These are phyloP conservation scores for Termitomyces sp. DNA, from an alignment of 768 basidiomycete species.

Conservation along the genomic window DNA sequence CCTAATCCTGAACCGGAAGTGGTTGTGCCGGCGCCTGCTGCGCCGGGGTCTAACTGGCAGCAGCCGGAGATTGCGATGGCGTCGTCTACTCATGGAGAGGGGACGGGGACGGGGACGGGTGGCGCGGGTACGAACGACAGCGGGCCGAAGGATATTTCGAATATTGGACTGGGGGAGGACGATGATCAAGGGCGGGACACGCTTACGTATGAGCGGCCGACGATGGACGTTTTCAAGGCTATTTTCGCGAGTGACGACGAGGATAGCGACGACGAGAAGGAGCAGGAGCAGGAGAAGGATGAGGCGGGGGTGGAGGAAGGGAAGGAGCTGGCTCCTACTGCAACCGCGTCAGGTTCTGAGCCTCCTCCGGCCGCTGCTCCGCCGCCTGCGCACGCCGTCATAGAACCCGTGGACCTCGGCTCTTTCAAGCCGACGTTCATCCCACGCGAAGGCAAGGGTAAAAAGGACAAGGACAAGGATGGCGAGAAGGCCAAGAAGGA, in stretches of 20 bases:
- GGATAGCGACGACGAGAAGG: constrained; percentile 68
- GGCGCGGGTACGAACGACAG: constrained; percentile 3
- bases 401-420: constrained; percentile 41
- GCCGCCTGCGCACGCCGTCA: constrained; percentile 1
- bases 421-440: constrained; percentile 90
- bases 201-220: constrained; percentile 81
- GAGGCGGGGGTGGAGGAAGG: constrained; percentile 19
- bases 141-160: constrained; percentile 58
- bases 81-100: constrained; percentile 1
- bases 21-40: constrained; percentile 22
- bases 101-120: constrained; percentile 9
- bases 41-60: constrained; percentile 15
- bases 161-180: constrained; percentile 90
- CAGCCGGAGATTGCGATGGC: constrained; percentile 9
- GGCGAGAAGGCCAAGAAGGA: constrained; percentile 31
- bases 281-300: constrained; percentile 16
- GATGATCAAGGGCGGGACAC: constrained; percentile 85
- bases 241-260: constrained; percentile 97
- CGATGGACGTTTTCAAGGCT: constrained; percentile 94
- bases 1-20: constrained; percentile 59
- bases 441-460: constrained; percentile 47
- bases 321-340: constrained; percentile 9
- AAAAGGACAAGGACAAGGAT: constrained; percentile 41
- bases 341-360: constrained; percentile 11
- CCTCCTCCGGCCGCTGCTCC: constrained; percentile 7